Evolutionary conservation across 2,329 filamentous ascomycete species (phyloP), one percentile per base, ranked within the genome.

Genomic region (Allantophomopsis lycopodina): DNA sequence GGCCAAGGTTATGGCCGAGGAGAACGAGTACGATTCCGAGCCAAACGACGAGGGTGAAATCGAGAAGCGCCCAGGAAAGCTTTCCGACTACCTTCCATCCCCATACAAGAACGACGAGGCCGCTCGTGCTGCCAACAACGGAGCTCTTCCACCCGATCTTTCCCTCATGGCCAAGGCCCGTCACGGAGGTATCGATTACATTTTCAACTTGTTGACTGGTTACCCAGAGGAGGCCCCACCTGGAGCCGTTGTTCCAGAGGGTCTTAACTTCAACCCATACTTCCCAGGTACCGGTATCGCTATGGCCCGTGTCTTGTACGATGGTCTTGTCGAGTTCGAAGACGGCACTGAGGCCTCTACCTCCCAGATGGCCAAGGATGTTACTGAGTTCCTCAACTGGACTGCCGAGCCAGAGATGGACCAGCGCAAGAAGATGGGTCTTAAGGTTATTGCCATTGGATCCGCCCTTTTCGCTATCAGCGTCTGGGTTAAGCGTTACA

Each of bases 71-170:
- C 84, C 89, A 50, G 91, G 91, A 71, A 98, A 98, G 73, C 79
- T 98, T 39, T 94, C 91, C 56, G 91, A 98, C 65, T 96, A 96
- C 69, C 79, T 98, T 47, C 89, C 88, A 43, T 64, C 73, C 40
- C 91, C 91, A 21, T 98, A 98, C 80, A 91, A 93, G 73, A 98
- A 98, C 71, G 91, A 98, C 59, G 89, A 98, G 71, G 89, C 91
- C 52, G 89, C 89, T 48, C 88, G 91, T 60, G 88, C 88, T 60
- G 87, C 88, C 68, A 98, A 98, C 77, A 94, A 93, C 62, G 91
- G 91, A 74, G 91, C 91, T 58, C 76, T 96, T 42, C 91, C 91
- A 51, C 91, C 91, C 45, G 91, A 98, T 80, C 80, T 98, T 68
- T 89, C 82, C 61, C 73, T 98, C 70, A 96, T 98, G 53, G 75